Percentiles rank a stretch among this genome's conserved stretches.
phyloP scores from a whole-genome alignment of 2,329 filamentous ascomycete species.

The Aspergillus sclerotialis region DNA sequence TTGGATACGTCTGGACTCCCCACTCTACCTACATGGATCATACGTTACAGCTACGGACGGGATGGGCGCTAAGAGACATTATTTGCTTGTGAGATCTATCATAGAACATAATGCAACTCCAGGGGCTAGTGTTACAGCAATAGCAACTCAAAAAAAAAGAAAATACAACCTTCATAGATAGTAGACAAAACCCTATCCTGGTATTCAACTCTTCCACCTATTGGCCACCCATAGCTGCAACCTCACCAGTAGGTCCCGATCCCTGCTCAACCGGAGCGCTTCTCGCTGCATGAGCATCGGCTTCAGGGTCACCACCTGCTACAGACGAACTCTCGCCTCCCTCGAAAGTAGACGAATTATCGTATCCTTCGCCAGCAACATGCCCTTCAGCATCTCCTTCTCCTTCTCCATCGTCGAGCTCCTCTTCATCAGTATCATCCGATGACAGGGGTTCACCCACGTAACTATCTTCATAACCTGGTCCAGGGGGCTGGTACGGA shows the following conservation, averaged over 20 bases:
- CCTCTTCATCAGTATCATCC: conserved; percentile 28
- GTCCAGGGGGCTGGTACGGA: conserved; percentile 14
- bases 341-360: conserved; percentile 26
- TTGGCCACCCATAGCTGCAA: not conserved
- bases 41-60: too few relatives aligned
- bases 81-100: too few relatives aligned
- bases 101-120: not conserved
- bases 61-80: too few relatives aligned
- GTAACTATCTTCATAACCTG: conserved; percentile 20
- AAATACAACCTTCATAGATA: conserved; percentile 7
- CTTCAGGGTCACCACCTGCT: conserved; percentile 11
- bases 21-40: too few relatives aligned
- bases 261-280: not conserved
- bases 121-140: too few relatives aligned
- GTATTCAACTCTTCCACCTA: too few relatives aligned
- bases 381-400: conserved; percentile 13
- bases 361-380: conserved; percentile 17
- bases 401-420: conserved; percentile 26
- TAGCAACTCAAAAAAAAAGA: conserved; percentile 5
- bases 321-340: conserved; percentile 25
- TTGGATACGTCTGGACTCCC: not conserved
- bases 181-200: conserved; percentile 6
- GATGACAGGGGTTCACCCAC: conserved; percentile 20
- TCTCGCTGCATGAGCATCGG: not conserved
- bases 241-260: not conserved